These are phyloP conservation scores for Lactifluus echinatus DNA, from an alignment of 768 basidiomycete genomes.

Conservation along the genomic window DNA sequence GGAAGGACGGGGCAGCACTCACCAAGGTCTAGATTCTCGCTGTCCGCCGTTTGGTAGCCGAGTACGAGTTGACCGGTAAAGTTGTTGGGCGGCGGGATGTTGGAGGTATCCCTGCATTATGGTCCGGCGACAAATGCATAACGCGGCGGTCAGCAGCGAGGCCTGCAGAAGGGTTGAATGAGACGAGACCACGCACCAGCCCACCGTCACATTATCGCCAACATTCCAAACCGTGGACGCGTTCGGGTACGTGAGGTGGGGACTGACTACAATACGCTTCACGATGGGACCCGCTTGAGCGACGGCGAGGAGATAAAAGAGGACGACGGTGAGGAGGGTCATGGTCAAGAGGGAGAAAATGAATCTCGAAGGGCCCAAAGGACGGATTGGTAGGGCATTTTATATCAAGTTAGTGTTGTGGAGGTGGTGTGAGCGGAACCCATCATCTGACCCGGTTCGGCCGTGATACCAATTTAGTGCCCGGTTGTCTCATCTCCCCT, in stretches of 20 bases:
- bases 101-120: conserved; percentile 20
- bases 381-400: neutral
- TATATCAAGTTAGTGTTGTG: too few species aligned
- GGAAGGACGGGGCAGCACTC: conserved; percentile 20
- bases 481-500: too few species aligned
- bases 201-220: conserved; percentile 32
- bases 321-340: neutral
- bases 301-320: neutral
- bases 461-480: too few species aligned
- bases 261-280: conserved; percentile 18
- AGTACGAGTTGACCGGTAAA: conserved; percentile 38
- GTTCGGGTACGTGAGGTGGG: conserved; percentile 34
- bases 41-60: conserved; percentile 30
- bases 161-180: neutral
- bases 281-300: neutral
- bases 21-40: conserved; percentile 42
- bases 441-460: too few species aligned
- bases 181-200: conserved; percentile 28
- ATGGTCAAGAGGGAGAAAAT: neutral
- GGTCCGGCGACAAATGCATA: neutral
- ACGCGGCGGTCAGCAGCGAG: neutral
- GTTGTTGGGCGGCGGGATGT: conserved; percentile 34
- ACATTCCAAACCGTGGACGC: conserved; percentile 29
- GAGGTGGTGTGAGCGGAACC: too few species aligned
- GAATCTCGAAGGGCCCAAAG: neutral